Conservation (phyloP, 306 rosid species). For the Vigna nakashimae region DNA sequence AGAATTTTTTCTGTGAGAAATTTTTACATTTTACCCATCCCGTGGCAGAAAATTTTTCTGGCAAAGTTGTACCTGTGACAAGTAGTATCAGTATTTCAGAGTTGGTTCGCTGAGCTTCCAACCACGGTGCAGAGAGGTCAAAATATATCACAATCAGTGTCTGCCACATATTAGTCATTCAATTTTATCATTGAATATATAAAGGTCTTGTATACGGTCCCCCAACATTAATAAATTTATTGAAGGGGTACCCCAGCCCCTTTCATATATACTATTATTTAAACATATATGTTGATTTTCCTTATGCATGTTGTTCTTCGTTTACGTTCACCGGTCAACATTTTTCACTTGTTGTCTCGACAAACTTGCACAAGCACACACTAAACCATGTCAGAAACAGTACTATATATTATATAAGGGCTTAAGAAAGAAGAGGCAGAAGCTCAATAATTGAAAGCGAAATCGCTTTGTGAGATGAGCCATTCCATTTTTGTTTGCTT, state of each 20-base stretch:
- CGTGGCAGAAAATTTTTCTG: background rate
- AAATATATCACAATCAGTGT: constrained; percentile 30
- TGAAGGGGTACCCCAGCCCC: background rate
- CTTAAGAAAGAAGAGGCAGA: background rate
- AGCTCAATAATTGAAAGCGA: constrained; percentile 41
- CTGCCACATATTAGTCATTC: constrained; percentile 27
- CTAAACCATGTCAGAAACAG: background rate
- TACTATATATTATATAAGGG: background rate
- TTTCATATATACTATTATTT: background rate
- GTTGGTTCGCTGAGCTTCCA: background rate
- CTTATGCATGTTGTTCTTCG: background rate
- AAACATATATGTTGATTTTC: background rate
- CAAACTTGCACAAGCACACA: background rate
- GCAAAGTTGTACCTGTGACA: background rate
- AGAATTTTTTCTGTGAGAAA: background rate
- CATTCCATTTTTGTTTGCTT: constrained; percentile 35
- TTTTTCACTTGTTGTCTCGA: constrained; percentile 1
- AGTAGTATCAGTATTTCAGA: constrained; percentile 2
- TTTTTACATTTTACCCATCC: background rate
- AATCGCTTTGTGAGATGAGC: constrained; percentile 9
- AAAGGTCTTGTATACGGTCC: constrained; percentile 29
- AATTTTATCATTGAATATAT: constrained; percentile 33
- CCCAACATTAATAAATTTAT: constrained; percentile 7
- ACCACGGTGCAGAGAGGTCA: constrained; percentile 39
- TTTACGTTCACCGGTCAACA: background rate